Conservation (phyloP, 2,329 filamentous ascomycete species). For the Penicillium sp. region DNA sequence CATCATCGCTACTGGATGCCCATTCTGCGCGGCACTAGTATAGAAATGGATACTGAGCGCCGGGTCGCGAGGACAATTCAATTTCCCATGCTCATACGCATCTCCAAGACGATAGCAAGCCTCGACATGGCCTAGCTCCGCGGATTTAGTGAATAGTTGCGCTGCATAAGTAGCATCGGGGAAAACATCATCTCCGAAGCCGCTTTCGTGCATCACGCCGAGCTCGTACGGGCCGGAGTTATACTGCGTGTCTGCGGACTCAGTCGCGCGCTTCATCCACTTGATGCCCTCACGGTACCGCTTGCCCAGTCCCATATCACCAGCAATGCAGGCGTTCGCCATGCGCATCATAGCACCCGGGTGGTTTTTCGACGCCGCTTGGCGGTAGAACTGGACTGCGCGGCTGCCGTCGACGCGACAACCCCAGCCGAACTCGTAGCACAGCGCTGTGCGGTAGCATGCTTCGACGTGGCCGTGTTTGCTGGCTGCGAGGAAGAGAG, state of each 20-base stretch:
- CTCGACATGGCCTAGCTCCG: constrained; percentile 83
- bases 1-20: constrained; percentile 91
- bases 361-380: constrained; percentile 87
- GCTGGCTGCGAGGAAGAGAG: constrained; percentile 85
- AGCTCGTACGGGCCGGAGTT: constrained; percentile 91
- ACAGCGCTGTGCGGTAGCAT: constrained; percentile 85
- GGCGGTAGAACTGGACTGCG: constrained; percentile 88
- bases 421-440: constrained; percentile 98
- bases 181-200: constrained; percentile 94
- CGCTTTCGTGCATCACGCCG: constrained; percentile 80
- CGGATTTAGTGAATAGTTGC: constrained; percentile 89
- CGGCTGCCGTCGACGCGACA: constrained; percentile 85
- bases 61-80: constrained; percentile 85
- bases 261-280: constrained; percentile 91
- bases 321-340: constrained; percentile 82
- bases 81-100: constrained; percentile 87
- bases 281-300: constrained; percentile 88
- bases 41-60: constrained; percentile 97
- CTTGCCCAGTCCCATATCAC: constrained; percentile 79
- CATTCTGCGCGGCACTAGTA: constrained; percentile 81
- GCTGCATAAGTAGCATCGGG: constrained; percentile 85
- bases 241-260: constrained; percentile 87
- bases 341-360: constrained; percentile 92
- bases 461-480: constrained; percentile 98
- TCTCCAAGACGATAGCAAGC: constrained; percentile 89